Conservation (phyloP, 441 rosid species). For the Bocquillonia castaneifolia region DNA sequence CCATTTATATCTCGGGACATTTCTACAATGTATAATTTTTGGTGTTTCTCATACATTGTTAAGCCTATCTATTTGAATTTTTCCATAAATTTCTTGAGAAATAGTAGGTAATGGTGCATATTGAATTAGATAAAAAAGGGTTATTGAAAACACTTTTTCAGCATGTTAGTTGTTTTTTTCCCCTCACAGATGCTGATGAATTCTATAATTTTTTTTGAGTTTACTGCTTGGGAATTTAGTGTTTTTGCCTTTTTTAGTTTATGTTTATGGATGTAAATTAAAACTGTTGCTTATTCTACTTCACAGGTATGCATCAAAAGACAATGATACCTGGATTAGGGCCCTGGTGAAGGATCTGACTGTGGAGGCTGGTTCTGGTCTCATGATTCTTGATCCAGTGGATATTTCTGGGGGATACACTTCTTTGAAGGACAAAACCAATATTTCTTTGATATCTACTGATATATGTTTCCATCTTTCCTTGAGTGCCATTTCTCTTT, state of each 20-base stretch:
- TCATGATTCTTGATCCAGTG: conserved; percentile 83
- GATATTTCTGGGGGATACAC: conserved; percentile 92
- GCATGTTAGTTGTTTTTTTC: not conserved
- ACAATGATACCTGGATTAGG: conserved; percentile 90
- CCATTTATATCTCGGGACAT: no score
- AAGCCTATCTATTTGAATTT: not conserved
- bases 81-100: not conserved
- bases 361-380: conserved; percentile 97
- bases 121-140: not conserved
- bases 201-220: not conserved
- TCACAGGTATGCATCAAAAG: conserved; percentile 92
- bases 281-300: conserved; percentile 7
- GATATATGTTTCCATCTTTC: conserved; percentile 91
- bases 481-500: conserved; percentile 78
- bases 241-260: not conserved
- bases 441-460: conserved; percentile 75
- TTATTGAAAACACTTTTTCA: not conserved
- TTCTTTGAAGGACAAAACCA: conserved; percentile 85
- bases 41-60: not conserved
- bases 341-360: conserved; percentile 81
- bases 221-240: not conserved
- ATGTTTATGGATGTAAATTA: not conserved
- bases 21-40: no score
- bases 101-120: not conserved
- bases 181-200: not conserved